Base-by-base conservation (phyloP, 108 stramenopile species). In the Skeletonema potamos region DNA sequence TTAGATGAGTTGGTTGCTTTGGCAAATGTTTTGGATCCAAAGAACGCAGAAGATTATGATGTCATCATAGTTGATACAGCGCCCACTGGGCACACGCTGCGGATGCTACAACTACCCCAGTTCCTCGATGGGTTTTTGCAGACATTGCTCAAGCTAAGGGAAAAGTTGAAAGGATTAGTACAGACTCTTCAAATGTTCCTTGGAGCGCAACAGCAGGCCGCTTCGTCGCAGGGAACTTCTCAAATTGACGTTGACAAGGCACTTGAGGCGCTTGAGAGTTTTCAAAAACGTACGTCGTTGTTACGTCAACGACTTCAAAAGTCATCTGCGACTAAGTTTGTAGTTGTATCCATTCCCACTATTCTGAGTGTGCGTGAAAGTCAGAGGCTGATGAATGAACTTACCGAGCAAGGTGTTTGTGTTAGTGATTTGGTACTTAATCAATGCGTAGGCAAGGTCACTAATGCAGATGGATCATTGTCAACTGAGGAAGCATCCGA, bases 1-100 rank as follows among this genome's bases (percentile, higher is more conserved):
- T 78, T 98, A 18, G 97, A 98, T 70, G 97, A 98, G 70, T 72
- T 96, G 7, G 96, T 98, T 30, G 96, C 95, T 2, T 63, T 98
- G 18, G 74, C 91, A 10, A 90, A 93, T 70, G 92, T 97, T 9
- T 83, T 96, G 75, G 91, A 92, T 62, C 51, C 73, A 0, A 77
- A 87, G 15, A 70, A 65, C 58, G 66, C 82, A 20, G 30, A 78
- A 54, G 83, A 86, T 9, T 98, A 88, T 77, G 97, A 98, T 72
- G 92, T 92, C 1, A 86, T 96, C 28, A 71, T 96, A 48, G 90
- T 96, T 6, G 96, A 96, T 72, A 96, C 96, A 3, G 96, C 96
- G 6, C 96, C 94, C 4, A 94, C 96, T 10, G 96, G 96, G 32
- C 96, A 96, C 67, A 96, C 97, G 1, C 68, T 98, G 33, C 84